Evolutionary conservation across 208 protist genomes (phyloP).

Genomic region (Acanthamoeba divionensis): DNA sequence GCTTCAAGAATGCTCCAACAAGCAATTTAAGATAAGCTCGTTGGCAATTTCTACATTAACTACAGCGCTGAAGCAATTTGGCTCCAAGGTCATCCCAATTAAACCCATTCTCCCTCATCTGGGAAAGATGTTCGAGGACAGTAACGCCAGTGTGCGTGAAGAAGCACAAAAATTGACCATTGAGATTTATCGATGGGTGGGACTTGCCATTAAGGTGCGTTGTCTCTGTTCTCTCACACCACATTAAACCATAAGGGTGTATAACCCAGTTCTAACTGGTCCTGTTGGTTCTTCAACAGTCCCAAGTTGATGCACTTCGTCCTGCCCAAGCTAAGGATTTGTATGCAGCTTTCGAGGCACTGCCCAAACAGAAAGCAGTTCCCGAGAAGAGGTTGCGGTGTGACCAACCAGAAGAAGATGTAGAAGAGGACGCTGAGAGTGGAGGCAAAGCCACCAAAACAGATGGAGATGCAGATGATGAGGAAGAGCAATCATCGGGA

Average conservation of each 20-base stretch:
- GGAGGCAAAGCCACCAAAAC: background rate
- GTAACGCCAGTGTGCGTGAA: slow-evolving; percentile 28
- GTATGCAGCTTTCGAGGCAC: slow-evolving; percentile 26
- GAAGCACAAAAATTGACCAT: slow-evolving; percentile 45
- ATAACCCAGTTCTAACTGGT: too few relatives aligned
- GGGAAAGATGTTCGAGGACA: slow-evolving; percentile 49
- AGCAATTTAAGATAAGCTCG: slow-evolving; percentile 21
- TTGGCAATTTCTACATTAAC: background rate
- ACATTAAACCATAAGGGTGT: too few relatives aligned
- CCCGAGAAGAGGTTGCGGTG: slow-evolving; percentile 21
- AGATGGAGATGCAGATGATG: slow-evolving; percentile 40
- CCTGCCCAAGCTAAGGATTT: slow-evolving; percentile 28
- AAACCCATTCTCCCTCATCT: slow-evolving; percentile 39
- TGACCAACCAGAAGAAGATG: slow-evolving; percentile 25
- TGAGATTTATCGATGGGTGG: slow-evolving; percentile 52
- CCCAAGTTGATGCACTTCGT: slow-evolving; percentile 22
- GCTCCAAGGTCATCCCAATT: slow-evolving; percentile 10
- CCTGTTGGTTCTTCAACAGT: too few relatives aligned
- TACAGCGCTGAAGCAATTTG: slow-evolving; percentile 5
- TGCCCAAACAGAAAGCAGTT: slow-evolving; percentile 13
- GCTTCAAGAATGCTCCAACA: background rate
- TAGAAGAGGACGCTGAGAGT: background rate
- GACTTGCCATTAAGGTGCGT: slow-evolving; percentile 40
- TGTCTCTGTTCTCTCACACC: too few relatives aligned
- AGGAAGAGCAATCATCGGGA: background rate